Evolutionary conservation across 2,329 filamentous ascomycete species (phyloP), one percentile per base, ranked within the genome.

Genomic region (Stagonosporopsis cucurbitacearum): DNA sequence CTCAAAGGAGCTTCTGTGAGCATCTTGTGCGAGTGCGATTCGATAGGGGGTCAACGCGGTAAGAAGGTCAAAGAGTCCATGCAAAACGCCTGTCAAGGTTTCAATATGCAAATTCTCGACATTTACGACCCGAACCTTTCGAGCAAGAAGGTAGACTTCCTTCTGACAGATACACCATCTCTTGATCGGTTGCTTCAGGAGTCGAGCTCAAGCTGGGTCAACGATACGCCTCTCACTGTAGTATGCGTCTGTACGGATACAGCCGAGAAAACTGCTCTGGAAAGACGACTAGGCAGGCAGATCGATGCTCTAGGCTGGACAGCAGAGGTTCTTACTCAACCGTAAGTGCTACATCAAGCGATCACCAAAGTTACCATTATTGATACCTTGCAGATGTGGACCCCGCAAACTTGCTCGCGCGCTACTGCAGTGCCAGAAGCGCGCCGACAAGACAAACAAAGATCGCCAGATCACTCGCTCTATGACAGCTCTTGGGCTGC

Each of bases 241-340:
- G 57, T 72, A 12, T 72, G 69, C 26, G 54, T 71, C 20, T 71
- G 68, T 26, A 69, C 63, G 41, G 68, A 72, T 41, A 63, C 62
- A 5, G 58, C 63, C 1, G 69, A 72, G 50, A 72, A 69, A 46
- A 62, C 57, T 6, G 58, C 54, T 3, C 53, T 69, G 11, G 68
- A 71, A 36, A 54, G 52, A 40, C 57, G 64, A 12, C 58, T 69
- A 6, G 59, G 58, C 11, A 53, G 58, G 53, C 57, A 68, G n/a
- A 64, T 66, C 6, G 59, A 67, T 36, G 55, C 61, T 26, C 46
- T 66, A n/a, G 66, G 65, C 17, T 71, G 69, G 68, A 58, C 64
- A 11, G 54, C 57, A 19, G 67, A 72, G 37, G 52, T 68, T 5
- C 59, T 71, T 5, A 65, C 67, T 1, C 69, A 70, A 52, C 69